phyloP scores from a whole-genome alignment of 441 rosid species.

The Capsella rubella region DNA sequence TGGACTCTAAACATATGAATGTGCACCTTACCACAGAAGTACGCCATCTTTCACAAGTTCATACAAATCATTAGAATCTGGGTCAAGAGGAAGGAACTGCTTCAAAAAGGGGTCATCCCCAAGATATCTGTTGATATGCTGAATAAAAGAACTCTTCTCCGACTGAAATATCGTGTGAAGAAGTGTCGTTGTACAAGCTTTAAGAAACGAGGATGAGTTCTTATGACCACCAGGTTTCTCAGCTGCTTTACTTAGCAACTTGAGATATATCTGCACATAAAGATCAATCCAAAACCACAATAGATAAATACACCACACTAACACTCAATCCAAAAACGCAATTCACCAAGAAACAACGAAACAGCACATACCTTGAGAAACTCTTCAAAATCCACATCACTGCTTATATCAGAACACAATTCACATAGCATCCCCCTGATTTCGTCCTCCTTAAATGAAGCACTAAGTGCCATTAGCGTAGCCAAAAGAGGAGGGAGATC shows the following conservation, averaged over 20 bases:
- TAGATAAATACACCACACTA: not conserved
- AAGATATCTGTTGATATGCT: conserved; percentile 74
- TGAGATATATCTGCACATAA: conserved; percentile 57
- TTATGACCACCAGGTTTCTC: conserved; percentile 59
- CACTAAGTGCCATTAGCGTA: conserved; percentile 59
- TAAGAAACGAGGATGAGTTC: conserved; percentile 65
- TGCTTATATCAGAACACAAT: conserved; percentile 37
- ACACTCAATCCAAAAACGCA: conserved; percentile 6
- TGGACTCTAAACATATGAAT: not conserved
- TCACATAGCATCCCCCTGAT: conserved; percentile 50
- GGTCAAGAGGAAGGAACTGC: conserved; percentile 74
- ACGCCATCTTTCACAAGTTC: conserved; percentile 74
- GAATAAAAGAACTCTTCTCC: conserved; percentile 70
- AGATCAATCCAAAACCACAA: conserved; percentile 20
- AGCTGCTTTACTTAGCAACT: conserved; percentile 57
- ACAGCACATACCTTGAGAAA: conserved; percentile 59
- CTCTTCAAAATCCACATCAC: conserved; percentile 60
- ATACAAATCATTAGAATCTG: conserved; percentile 60
- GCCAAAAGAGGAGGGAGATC: conserved; percentile 58
- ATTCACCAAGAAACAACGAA: conserved; percentile 23
- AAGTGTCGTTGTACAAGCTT: conserved; percentile 62
- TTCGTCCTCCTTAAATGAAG: conserved; percentile 57
- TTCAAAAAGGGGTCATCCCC: conserved; percentile 68
- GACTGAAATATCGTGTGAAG: conserved; percentile 65
- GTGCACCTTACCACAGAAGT: conserved; percentile 63